Conservation (phyloP, 352 stramenopile species). For the Pythium myriotylum region DNA sequence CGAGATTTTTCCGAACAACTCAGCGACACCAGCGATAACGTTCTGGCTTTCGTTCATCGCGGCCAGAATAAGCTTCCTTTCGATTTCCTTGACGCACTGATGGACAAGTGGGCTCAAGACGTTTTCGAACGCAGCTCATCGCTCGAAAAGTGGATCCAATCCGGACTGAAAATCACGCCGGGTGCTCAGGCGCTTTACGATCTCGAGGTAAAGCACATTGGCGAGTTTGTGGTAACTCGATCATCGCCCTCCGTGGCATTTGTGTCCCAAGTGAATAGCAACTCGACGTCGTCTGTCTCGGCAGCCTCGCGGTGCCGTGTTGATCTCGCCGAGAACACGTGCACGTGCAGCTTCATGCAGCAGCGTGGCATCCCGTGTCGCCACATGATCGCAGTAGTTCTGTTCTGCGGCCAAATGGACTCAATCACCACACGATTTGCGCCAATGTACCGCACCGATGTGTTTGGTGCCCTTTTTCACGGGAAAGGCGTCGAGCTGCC, state of each 20-base stretch:
- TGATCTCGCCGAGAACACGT: constrained; percentile 48
- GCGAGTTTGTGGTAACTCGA: constrained; percentile 54
- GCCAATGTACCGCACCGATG: constrained; percentile 46
- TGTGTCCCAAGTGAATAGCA: constrained; percentile 50
- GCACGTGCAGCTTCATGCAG: constrained; percentile 58
- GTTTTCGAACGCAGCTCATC: constrained; percentile 42
- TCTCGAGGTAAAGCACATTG: constrained; percentile 43
- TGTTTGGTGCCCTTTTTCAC: constrained; percentile 37
- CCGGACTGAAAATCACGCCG: constrained; percentile 45
- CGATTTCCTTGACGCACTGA: constrained; percentile 47
- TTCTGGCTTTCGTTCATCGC: constrained; percentile 21
- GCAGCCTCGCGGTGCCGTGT: constrained; percentile 29
- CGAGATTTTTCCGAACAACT: constrained; percentile 44
- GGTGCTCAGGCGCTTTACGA: constrained; percentile 58
- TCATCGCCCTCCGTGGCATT: constrained; percentile 57
- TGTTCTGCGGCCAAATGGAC: constrained; percentile 58
- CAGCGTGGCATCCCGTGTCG: constrained; percentile 59
- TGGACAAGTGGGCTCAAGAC: constrained; percentile 46
- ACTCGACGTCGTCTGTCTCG: constrained; percentile 25
- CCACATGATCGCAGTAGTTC: constrained; percentile 59
- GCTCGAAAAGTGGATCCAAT: constrained; percentile 41
- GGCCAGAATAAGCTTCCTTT: constrained; percentile 46
- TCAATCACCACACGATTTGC: constrained; percentile 45
- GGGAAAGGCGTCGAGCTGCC: constrained; percentile 51
- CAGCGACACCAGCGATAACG: constrained; percentile 30